Evolutionary conservation across 2,329 filamentous ascomycete genomes (phyloP).

Genomic region (Harringtonia aguacate): DNA sequence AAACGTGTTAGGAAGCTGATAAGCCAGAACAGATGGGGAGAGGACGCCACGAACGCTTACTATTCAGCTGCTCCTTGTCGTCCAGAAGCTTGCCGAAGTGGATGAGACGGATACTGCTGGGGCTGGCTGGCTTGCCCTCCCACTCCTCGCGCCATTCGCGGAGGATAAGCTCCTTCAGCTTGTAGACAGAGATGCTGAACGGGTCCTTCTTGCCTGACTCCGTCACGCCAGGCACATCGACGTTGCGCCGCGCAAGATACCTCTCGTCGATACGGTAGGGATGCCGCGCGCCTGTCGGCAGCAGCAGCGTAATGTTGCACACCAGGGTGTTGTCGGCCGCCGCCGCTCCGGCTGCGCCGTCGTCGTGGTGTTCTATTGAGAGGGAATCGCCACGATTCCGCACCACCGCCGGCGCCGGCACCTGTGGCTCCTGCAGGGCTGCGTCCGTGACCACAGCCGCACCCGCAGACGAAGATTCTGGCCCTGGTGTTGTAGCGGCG

Average conservation of each 20-base stretch:
- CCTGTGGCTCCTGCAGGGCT: not conserved
- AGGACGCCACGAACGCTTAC: conserved; percentile 40
- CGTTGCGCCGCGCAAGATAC: conserved; percentile 72
- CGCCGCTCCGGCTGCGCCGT: not conserved
- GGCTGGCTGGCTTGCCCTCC: conserved; percentile 77
- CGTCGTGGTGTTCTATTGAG: conserved; percentile 6
- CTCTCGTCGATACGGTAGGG: conserved; percentile 83
- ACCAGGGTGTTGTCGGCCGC: conserved; percentile 25
- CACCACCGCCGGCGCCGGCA: conserved; percentile 2
- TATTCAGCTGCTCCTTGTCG: conserved; percentile 75
- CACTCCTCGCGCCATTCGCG: conserved; percentile 89
- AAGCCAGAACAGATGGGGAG: not conserved
- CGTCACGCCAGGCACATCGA: conserved; percentile 58
- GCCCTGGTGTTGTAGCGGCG: not conserved
- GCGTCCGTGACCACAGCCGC: not conserved
- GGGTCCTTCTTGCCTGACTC: conserved; percentile 57
- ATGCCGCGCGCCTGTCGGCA: conserved; percentile 73
- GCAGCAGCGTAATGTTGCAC: conserved; percentile 70
- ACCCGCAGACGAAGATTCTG: not conserved
- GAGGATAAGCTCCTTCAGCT: conserved; percentile 86
- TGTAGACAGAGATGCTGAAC: conserved; percentile 86
- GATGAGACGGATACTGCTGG: conserved; percentile 82
- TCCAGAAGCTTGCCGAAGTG: conserved; percentile 85
- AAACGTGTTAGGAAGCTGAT: not conserved
- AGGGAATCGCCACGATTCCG: conserved; percentile 17